Evolutionary conservation across 768 basidiomycete species (phyloP), one percentile per base, ranked within the genome.

Genomic region (Hemileccinum rubropunctum): DNA sequence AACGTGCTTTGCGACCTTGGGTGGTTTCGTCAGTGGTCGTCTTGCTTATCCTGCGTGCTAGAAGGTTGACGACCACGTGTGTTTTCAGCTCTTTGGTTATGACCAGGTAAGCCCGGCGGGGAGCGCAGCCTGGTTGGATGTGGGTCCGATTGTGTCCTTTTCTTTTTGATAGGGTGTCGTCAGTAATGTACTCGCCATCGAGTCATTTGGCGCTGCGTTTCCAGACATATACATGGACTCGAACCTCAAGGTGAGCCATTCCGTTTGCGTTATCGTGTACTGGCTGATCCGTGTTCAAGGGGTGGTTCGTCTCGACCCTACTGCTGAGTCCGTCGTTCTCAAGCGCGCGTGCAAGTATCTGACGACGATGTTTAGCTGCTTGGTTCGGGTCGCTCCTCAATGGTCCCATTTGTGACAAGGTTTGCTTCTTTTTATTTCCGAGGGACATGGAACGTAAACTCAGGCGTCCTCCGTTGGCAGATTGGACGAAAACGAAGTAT

Each of bases 201-300:
- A 67, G 32, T 69, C 66, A 28, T 67, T 67, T 17, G 66, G 67
- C n/a, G 66, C 66, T 17, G 59, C 63, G 23, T 67, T 69, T 49
- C 66, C 66, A 20, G 57, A 52, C 6, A 63, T 67, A 13, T 67
- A 67, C 48, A 61, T 45, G 65, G 30, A 67, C 45, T 43, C 57
- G 15, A 45, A 15, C 21, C 59, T 69, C 42, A 64, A 67, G 53
- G 66, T 65, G 33, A 46, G 37, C 1, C 20, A 1, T 6, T 6
- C n/a, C 17, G 10, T 20, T 14, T 15, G 13, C 18, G 13, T 53
- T 23, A 1, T 42, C 15, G 18, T 21, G 18, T 11, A 3, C 14
- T 14, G 9, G 9, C 49, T 56, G 42, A 63, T 18, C 28, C 14
- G 15, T 40, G 10, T 32, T 2, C 27, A 37, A 67, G 66, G 67